These are phyloP conservation scores for Suillus paluster DNA, from an alignment of 768 basidiomycete genomes.

Conservation along the genomic window DNA sequence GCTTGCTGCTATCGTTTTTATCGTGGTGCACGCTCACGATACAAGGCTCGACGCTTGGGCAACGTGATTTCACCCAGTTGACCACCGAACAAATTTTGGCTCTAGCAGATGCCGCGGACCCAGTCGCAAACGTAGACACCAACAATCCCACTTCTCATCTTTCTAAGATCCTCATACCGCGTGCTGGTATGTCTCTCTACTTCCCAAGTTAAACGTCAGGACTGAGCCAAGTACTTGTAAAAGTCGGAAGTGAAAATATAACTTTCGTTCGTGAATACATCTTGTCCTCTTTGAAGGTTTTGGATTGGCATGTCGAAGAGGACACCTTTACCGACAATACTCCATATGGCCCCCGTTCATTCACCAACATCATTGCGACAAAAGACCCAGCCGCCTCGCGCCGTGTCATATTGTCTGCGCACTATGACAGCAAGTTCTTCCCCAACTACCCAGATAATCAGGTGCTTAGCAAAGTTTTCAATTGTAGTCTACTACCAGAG, in stretches of 20 bases:
- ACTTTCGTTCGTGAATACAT: conserved; percentile 86
- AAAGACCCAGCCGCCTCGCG: conserved; percentile 86
- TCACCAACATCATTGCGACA: conserved; percentile 93
- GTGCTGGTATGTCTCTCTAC: conserved; percentile 59
- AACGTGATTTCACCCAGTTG: conserved; percentile 46
- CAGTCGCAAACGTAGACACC: conserved; percentile 69
- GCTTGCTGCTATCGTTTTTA: conserved; percentile 16
- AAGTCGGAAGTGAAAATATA: conserved; percentile 76
- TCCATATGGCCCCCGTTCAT: conserved; percentile 77
- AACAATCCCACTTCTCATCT: conserved; percentile 71
- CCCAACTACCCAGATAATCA: conserved; percentile 71
- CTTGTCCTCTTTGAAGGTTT: conserved; percentile 63
- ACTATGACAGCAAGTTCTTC: conserved; percentile 93
- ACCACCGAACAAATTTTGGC: conserved; percentile 53
- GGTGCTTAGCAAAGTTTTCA: conserved; percentile 45
- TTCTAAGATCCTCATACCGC: conserved; percentile 86
- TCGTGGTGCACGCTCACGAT: conserved; percentile 29
- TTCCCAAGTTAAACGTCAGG: conserved; percentile 4
- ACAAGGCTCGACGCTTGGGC: conserved; percentile 36
- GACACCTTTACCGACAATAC: conserved; percentile 81
- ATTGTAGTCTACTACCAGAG: not conserved
- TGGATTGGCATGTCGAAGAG: conserved; percentile 89
- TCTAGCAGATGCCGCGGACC: conserved; percentile 62
- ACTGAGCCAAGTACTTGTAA: not conserved
- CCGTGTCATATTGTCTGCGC: conserved; percentile 87